Evolutionary conservation across 2,329 filamentous ascomycete species (phyloP), one percentile per base, ranked within the genome.

Genomic region (Geosmithia putterillii): DNA sequence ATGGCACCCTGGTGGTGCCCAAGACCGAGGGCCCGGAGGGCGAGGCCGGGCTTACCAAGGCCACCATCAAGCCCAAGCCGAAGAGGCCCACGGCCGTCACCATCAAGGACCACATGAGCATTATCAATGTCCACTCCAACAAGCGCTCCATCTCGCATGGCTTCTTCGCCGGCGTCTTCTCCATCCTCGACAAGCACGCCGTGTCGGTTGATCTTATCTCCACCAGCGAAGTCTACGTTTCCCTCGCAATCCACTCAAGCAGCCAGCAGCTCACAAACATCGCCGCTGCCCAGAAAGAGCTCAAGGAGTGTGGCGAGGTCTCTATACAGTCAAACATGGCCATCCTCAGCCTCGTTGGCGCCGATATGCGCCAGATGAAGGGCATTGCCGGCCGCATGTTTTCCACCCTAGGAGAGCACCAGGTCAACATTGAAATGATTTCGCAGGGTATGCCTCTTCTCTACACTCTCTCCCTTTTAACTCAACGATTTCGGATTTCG

Each of bases 341-440:
- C 8, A 98, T 98, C 57, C 73, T 98, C 47, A 95, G 87, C 55
- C 68, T 98, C 42, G 90, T 98, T 1, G 92, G 92, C 41, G 86
- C 86, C 47, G 87, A 96, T 63, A 86, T 98, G 81, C 94, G 95
- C 70, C 92, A 95, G 63, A 95, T 96, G 88, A 73, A 86, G 45
- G 92, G 92, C 48, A 87, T 98, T 49, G 86, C 86, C 7, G 92
- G 92, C 22, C 81, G 77, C 53, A 96, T 98, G 85, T 96, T 98
- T 63, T 86, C 84, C 40, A 94, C 89, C 1, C 70, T 98, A 17
- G 92, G 92, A 38, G 86, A 95, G 58, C 84, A 95, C 60, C 85
- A 86, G 54, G 81, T 98, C 57, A 98, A 98, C 60, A 87, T 98
- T 53, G 92, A 98, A 67, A 98, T 98, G 92, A 98, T 98, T 52